Percentiles rank a stretch among this genome's conserved stretches.
Evolutionary conservation across 805 yeast genomes (phyloP).

Genomic region (Danielozyma ontarioensis): DNA sequence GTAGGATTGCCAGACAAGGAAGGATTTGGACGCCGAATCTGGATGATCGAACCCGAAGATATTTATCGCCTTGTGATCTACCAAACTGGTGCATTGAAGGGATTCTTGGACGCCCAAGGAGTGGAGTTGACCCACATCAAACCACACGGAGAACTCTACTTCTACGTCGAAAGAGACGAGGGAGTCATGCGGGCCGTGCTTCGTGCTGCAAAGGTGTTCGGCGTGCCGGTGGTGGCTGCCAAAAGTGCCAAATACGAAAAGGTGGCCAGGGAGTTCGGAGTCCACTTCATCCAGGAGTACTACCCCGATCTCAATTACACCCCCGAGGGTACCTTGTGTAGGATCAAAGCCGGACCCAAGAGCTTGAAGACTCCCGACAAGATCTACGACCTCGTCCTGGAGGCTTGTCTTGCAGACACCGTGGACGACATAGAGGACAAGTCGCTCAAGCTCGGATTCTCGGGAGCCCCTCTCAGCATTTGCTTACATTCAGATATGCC

Average conservation of each 20-base stretch:
- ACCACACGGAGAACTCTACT: conserved; percentile 37
- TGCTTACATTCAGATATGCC: conserved; percentile 37
- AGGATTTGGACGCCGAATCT: conserved; percentile 36
- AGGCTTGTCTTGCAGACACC: conserved; percentile 20
- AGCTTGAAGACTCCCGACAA: conserved; percentile 24
- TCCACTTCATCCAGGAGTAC: conserved; percentile 31
- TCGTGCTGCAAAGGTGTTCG: conserved; percentile 28
- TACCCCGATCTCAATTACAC: conserved; percentile 31
- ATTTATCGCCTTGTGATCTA: conserved; percentile 29
- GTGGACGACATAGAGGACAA: conserved; percentile 16
- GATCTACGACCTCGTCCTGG: conserved; percentile 19
- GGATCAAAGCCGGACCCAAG: conserved; percentile 20
- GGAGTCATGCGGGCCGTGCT: conserved; percentile 30
- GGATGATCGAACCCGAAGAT: conserved; percentile 32
- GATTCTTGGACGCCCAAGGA: conserved; percentile 30
- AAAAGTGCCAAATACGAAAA: conserved; percentile 23
- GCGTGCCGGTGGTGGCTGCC: conserved; percentile 33
- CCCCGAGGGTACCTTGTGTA: conserved; percentile 20
- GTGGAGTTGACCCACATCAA: conserved; percentile 26
- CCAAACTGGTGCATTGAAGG: conserved; percentile 36
- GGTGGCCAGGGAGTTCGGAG: conserved; percentile 24
- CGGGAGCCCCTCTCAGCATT: conserved; percentile 21
- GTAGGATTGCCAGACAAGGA: conserved; percentile 35
- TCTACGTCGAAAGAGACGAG: conserved; percentile 30
- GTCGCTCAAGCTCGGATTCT: conserved; percentile 20